These are phyloP conservation scores for Rubia peregrina DNA, from an alignment of 305 asterid genomes.

Conservation along the genomic window DNA sequence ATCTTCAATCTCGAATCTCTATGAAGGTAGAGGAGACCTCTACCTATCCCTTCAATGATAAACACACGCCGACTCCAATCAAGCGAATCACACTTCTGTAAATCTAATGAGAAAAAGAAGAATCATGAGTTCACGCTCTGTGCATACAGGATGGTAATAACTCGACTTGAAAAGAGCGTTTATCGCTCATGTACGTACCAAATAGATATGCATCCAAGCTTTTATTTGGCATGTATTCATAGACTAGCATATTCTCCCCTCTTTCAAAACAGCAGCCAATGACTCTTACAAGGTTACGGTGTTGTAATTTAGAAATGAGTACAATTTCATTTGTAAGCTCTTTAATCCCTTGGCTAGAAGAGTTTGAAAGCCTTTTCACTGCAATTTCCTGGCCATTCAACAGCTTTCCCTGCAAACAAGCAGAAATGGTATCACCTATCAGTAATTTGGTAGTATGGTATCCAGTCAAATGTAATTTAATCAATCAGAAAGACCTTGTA, in stretches of 20 bases:
- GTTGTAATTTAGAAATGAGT: constrained; percentile 19
- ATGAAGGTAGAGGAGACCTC: background rate
- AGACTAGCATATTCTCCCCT: constrained; percentile 18
- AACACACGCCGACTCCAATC: background rate
- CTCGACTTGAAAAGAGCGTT: background rate
- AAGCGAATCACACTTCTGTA: background rate
- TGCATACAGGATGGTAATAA: background rate
- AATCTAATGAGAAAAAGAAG: background rate
- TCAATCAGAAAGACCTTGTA: constrained; percentile 11
- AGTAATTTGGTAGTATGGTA: background rate
- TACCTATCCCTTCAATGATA: background rate
- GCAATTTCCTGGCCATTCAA: constrained; percentile 16
- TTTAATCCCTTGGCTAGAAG: constrained; percentile 16
- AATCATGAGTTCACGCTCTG: background rate
- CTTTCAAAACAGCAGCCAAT: constrained; percentile 14
- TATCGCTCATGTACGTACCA: background rate
- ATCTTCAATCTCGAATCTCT: constrained; percentile 1
- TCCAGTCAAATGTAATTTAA: background rate
- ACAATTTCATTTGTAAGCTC: constrained; percentile 20
- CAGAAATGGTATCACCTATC: background rate
- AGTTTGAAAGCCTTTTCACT: constrained; percentile 19
- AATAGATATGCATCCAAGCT: constrained; percentile 17
- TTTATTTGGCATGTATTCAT: constrained; percentile 18
- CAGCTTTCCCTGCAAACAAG: constrained; percentile 11
- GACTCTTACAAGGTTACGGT: constrained; percentile 18